A percentile compares a stretch with the other conserved stretches of the same genome.
phyloP scores from a whole-genome alignment of 1,139 yeast genomes.

The Candida tropicalis region DNA sequence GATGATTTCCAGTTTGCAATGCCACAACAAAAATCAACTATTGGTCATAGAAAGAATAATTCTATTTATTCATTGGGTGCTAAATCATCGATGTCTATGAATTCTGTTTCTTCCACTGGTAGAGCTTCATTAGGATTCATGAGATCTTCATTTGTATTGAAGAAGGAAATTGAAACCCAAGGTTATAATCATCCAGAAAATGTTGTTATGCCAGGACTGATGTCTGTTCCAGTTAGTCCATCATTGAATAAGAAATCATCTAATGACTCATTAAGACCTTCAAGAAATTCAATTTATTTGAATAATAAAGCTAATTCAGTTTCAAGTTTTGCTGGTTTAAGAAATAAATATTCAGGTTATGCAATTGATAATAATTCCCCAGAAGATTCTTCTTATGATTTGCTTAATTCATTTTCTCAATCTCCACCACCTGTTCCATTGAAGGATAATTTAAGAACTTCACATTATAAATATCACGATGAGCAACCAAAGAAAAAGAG shows the following conservation, averaged over 20 bases:
- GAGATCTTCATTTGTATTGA: slow-evolving; percentile 43
- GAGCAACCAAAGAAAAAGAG: slow-evolving; percentile 25
- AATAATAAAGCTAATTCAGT: slow-evolving; percentile 8
- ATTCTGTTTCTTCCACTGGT: slow-evolving; percentile 17
- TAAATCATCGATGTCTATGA: slow-evolving; percentile 17
- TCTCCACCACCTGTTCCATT: slow-evolving; percentile 6
- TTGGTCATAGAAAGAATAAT: slow-evolving; percentile 6
- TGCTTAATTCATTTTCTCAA: slow-evolving; percentile 22
- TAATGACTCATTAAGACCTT: background rate
- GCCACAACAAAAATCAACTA: slow-evolving; percentile 9
- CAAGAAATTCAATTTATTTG: slow-evolving; percentile 7
- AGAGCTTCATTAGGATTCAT: slow-evolving; percentile 43
- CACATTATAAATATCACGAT: slow-evolving; percentile 10
- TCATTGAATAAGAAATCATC: slow-evolving; percentile 7
- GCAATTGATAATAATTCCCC: slow-evolving; percentile 34
- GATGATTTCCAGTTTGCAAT: slow-evolving; percentile 14
- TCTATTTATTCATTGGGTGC: slow-evolving; percentile 14
- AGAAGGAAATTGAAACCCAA: slow-evolving; percentile 30
- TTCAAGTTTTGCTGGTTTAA: slow-evolving; percentile 7
- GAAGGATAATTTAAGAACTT: slow-evolving; percentile 5
- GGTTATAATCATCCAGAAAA: slow-evolving; percentile 38
- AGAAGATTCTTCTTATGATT: slow-evolving; percentile 21
- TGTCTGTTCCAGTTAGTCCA: slow-evolving; percentile 12
- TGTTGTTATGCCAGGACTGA: slow-evolving; percentile 21
- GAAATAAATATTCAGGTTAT: background rate